Percentiles rank a stretch among this genome's conserved stretches.
phyloP scores from a whole-genome alignment of 495 filamentous ascomycete genomes.

The Penicillium turbatum region DNA sequence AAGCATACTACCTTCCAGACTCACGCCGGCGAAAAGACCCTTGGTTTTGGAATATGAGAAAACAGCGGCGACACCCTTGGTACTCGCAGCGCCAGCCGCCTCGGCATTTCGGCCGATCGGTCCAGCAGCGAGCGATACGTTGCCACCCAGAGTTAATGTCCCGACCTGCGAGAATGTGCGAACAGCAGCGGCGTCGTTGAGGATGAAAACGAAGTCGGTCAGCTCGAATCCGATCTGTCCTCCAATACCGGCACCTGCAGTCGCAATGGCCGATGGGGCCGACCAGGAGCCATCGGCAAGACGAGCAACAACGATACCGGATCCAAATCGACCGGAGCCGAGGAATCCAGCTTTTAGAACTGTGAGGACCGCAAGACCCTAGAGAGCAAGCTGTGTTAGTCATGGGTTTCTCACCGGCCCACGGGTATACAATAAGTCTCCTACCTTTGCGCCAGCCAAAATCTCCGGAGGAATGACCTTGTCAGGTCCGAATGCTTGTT shows the following conservation, averaged over 20 bases:
- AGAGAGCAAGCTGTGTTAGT: conserved; percentile 11
- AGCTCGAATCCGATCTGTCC: conserved; percentile 97
- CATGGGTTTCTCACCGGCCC: conserved; percentile 3
- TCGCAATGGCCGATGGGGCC: conserved; percentile 87
- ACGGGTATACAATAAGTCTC: conserved; percentile 14
- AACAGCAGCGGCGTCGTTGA: conserved; percentile 88
- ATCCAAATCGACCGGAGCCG: conserved; percentile 86
- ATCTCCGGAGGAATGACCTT: conserved; percentile 94
- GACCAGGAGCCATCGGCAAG: conserved; percentile 92
- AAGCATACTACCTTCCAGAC: conserved; percentile 83
- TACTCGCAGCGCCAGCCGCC: conserved; percentile 88
- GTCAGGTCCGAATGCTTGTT: conserved; percentile 91
- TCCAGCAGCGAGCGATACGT: conserved; percentile 92
- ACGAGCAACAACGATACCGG: conserved; percentile 88
- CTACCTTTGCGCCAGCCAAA: conserved; percentile 85
- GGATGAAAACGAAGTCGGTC: conserved; percentile 98
- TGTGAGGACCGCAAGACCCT: conserved; percentile 94
- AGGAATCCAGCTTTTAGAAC: conserved; percentile 96
- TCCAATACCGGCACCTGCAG: conserved; percentile 87
- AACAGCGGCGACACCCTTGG: conserved; percentile 82
- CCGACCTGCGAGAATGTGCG: conserved; percentile 92
- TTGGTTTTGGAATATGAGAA: conserved; percentile 98
- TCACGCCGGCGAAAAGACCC: conserved; percentile 93
- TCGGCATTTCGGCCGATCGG: conserved; percentile 94
- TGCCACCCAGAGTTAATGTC: conserved; percentile 87